These are phyloP conservation scores for Pogostemon cablin DNA, from an alignment of 257 asterid species.

Conservation along the genomic window DNA sequence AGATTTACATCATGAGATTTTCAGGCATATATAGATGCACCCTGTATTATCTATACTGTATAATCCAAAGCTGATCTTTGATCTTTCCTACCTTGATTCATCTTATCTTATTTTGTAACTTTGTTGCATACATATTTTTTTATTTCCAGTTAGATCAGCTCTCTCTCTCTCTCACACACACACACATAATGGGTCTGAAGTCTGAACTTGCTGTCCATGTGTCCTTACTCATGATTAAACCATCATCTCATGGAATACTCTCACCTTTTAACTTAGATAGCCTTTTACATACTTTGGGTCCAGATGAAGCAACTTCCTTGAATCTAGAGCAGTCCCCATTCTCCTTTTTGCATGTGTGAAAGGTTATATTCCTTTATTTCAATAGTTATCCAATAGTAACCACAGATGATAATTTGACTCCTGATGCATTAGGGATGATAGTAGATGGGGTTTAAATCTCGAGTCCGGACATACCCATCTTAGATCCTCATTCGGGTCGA, in stretches of 20 bases:
- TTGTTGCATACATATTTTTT: slow-evolving; percentile 14
- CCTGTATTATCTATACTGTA: slow-evolving; percentile 29
- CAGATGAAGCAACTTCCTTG: slow-evolving; percentile 15
- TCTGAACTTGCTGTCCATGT: slow-evolving; percentile 14
- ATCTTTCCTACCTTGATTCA: slow-evolving; percentile 24
- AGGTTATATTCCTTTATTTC: slow-evolving; percentile 11
- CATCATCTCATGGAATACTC: neutral
- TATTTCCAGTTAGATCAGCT: neutral
- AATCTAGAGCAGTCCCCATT: slow-evolving; percentile 4
- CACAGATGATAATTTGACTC: neutral
- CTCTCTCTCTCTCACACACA: slow-evolving; percentile 4
- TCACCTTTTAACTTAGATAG: neutral
- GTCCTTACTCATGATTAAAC: slow-evolving; percentile 1
- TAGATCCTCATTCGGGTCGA: neutral
- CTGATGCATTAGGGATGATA: slow-evolving; percentile 3
- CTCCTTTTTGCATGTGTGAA: slow-evolving; percentile 25
- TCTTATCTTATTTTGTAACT: neutral
- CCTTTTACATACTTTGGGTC: neutral
- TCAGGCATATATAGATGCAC: slow-evolving; percentile 10
- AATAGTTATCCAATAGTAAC: slow-evolving; percentile 1
- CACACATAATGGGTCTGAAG: neutral
- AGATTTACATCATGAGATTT: slow-evolving; percentile 15
- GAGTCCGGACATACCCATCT: neutral
- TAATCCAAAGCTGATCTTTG: slow-evolving; percentile 11
- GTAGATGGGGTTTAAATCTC: neutral